phyloP scores from a whole-genome alignment of 129 eudicot species.

The Tagetes erecta region DNA sequence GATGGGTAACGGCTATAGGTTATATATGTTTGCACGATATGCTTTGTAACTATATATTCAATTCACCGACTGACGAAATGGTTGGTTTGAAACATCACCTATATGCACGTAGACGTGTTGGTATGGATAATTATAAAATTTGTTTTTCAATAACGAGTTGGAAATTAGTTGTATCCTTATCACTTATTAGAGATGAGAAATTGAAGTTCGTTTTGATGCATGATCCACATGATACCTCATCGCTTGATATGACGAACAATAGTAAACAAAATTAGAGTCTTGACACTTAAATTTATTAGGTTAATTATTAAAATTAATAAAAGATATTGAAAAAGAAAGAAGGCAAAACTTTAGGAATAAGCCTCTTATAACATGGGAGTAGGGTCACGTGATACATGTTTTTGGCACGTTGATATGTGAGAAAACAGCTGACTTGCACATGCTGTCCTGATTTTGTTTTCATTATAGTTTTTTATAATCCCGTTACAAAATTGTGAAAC shows the following conservation, averaged over 20 bases:
- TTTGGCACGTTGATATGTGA: conserved; percentile 34
- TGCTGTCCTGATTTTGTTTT: conserved; percentile 20
- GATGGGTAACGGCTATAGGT: too few species aligned
- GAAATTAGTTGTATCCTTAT: too few species aligned
- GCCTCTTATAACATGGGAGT: conserved; percentile 29
- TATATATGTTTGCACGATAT: too few species aligned
- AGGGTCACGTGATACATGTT: conserved; percentile 37
- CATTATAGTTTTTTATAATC: not conserved
- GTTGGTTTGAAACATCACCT: too few species aligned
- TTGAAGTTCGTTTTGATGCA: not conserved
- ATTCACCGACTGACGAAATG: too few species aligned
- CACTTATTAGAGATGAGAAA: not conserved
- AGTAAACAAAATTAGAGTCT: not conserved
- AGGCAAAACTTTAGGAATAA: conserved; percentile 9
- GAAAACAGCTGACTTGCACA: conserved; percentile 36
- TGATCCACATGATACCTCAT: not conserved
- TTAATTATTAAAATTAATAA: too few species aligned
- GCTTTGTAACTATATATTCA: too few species aligned
- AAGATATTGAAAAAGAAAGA: not conserved
- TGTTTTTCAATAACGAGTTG: not conserved
- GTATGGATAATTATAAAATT: not conserved
- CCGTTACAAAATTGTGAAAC: conserved; percentile 8
- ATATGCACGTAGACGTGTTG: not conserved
- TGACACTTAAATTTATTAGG: not conserved
- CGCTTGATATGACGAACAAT: not conserved